Conservation (phyloP, 352 stramenopile genomes). For the Globisporangium middletonii region DNA sequence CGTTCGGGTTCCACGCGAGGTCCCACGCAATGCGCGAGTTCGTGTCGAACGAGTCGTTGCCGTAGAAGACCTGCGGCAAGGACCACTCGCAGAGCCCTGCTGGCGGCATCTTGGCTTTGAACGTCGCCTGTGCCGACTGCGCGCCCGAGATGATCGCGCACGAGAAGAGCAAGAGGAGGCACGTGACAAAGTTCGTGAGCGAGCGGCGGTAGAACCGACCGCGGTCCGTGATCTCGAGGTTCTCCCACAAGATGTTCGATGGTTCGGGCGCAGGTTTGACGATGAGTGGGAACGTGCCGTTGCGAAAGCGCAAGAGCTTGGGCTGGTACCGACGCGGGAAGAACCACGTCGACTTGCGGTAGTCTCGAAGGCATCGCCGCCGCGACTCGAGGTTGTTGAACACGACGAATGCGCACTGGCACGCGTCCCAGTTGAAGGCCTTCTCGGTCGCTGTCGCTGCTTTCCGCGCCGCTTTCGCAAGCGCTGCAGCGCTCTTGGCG, state of each 20-base stretch:
- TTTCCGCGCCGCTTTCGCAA: conserved; percentile 14
- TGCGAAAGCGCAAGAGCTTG: conserved; percentile 49
- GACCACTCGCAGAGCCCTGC: conserved; percentile 49
- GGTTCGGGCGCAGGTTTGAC: conserved; percentile 62
- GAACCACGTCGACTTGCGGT: conserved; percentile 42
- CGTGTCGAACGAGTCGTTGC: conserved; percentile 16
- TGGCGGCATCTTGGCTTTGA: conserved; percentile 62
- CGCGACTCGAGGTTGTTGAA: conserved; percentile 85
- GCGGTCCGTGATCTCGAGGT: conserved; percentile 61
- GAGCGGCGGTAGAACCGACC: conserved; percentile 55
- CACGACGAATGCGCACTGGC: conserved; percentile 80
- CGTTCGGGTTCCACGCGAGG: conserved; percentile 48
- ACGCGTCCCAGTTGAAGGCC: conserved; percentile 53
- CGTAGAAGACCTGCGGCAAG: conserved; percentile 61
- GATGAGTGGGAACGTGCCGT: conserved; percentile 34
- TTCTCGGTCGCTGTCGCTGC: conserved; percentile 22
- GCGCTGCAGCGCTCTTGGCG: background rate
- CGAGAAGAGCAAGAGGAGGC: conserved; percentile 66
- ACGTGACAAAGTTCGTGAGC: conserved; percentile 67
- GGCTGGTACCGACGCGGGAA: conserved; percentile 48
- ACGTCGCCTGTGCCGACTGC: conserved; percentile 60
- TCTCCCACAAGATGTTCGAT: conserved; percentile 87
- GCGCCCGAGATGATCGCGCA: conserved; percentile 69
- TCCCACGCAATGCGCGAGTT: conserved; percentile 26
- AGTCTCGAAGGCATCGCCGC: conserved; percentile 71